A percentile compares a stretch with the other conserved stretches of the same genome.
Conservation (phyloP, 495 filamentous ascomycete species). For the Cladorrhinum samala region DNA sequence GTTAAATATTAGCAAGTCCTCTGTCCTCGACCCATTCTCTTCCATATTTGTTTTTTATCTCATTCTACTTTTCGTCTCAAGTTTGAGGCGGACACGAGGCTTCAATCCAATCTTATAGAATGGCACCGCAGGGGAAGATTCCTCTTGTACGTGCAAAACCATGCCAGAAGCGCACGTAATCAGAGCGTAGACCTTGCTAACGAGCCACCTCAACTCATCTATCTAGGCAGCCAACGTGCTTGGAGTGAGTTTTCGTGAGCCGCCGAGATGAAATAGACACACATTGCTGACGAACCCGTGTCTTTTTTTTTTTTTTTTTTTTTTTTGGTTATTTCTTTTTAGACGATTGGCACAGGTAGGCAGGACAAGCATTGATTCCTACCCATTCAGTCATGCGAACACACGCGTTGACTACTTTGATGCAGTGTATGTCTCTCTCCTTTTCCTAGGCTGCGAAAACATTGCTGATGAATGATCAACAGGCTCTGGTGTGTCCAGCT, state of each 20-base stretch:
- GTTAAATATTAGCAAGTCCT: too few relatives aligned
- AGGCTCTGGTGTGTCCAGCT: slow-evolving; percentile 48
- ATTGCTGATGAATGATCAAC: background rate
- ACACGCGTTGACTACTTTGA: background rate
- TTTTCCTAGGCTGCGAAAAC: too few relatives aligned
- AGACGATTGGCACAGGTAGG: slow-evolving; percentile 43
- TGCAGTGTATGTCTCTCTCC: slow-evolving; percentile 14
- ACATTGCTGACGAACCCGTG: too few relatives aligned
- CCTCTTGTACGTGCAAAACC: slow-evolving; percentile 27
- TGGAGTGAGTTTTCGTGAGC: slow-evolving; percentile 32
- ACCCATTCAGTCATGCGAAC: too few relatives aligned
- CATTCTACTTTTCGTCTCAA: too few relatives aligned
- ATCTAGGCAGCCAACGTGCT: slow-evolving; percentile 47
- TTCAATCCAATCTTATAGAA: slow-evolving; percentile 9
- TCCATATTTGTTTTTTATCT: too few relatives aligned
- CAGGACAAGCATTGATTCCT: background rate
- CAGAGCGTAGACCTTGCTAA: too few relatives aligned
- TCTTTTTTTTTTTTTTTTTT: background rate
- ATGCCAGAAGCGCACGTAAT: background rate
- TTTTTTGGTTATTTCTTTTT: background rate
- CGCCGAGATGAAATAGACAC: background rate
- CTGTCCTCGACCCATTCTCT: too few relatives aligned
- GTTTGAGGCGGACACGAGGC: too few relatives aligned
- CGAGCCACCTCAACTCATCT: too few relatives aligned
- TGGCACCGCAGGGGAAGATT: slow-evolving; percentile 41